A percentile compares a stretch with the other conserved stretches of the same genome.
phyloP scores from a whole-genome alignment of 2,329 filamentous ascomycete genomes.

The Lasiodiplodia sp. region DNA sequence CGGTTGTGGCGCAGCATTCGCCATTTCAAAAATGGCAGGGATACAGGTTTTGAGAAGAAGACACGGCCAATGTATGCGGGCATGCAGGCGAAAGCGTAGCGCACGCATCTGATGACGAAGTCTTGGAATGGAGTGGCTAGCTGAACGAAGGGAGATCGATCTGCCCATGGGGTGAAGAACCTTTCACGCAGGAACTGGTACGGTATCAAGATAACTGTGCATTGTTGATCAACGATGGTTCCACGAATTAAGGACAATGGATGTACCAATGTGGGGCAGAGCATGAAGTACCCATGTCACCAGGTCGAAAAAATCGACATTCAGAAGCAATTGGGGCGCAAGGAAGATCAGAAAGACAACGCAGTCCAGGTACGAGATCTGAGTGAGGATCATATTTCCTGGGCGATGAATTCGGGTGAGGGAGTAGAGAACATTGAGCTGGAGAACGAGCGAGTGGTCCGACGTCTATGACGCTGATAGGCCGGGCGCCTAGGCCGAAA shows the following conservation, averaged over 20 bases:
- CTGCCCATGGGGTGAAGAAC: constrained; percentile 55
- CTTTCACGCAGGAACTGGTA: constrained; percentile 65
- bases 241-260: constrained; percentile 1
- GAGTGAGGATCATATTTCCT: constrained; percentile 72
- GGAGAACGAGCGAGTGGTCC: constrained; percentile 3
- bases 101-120: constrained; percentile 76
- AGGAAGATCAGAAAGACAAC: constrained; percentile 75
- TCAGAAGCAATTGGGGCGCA: constrained; percentile 72
- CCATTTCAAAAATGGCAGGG: constrained; percentile 76
- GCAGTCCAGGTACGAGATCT: constrained; percentile 79
- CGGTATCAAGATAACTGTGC: constrained; percentile 65
- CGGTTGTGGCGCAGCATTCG: constrained; percentile 78
- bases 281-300: constrained; percentile 65
- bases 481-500: constrained; percentile 22
- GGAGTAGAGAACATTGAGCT: constrained; percentile 4
- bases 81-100: constrained; percentile 77
- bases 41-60: constrained; percentile 78
- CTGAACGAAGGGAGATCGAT: constrained; percentile 69
- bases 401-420: not conserved
- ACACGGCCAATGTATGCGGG: constrained; percentile 73
- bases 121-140: constrained; percentile 78
- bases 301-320: constrained; percentile 69
- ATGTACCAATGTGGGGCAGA: constrained; percentile 73
- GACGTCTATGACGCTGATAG: constrained; percentile 24
- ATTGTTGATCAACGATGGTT: constrained; percentile 36